Evolutionary conservation across 345 rosid species (phyloP).

Genomic region (Pelargonium nanum): DNA sequence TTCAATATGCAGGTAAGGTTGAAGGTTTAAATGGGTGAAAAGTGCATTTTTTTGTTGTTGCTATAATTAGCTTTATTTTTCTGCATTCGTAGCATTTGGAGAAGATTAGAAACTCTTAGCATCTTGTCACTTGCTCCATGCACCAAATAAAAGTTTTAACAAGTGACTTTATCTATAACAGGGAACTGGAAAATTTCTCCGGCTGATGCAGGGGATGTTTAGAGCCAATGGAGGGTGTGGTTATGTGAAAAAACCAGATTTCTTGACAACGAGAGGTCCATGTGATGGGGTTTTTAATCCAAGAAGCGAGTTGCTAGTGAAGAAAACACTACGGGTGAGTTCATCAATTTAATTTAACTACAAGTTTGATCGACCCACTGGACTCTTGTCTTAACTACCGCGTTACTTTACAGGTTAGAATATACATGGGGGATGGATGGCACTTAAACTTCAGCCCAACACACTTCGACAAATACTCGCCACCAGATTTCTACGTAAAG

Average conservation of each 20-base stretch:
- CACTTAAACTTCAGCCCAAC: constrained; percentile 61
- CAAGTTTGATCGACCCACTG: not conserved
- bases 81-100: not conserved
- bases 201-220: constrained; percentile 95
- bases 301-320: constrained; percentile 27
- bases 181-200: constrained; percentile 77
- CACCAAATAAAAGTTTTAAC: not conserved
- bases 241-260: constrained; percentile 73
- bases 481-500: constrained; percentile 89
- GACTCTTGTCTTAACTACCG: not conserved
- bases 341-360: not conserved
- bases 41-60: not conserved
- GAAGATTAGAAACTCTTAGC: not conserved
- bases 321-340: constrained; percentile 54
- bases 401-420: constrained; percentile 41
- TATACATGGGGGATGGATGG: constrained; percentile 95
- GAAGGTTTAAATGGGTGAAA: not conserved
- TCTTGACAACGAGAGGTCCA: constrained; percentile 40
- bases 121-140: not conserved
- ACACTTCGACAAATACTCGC: constrained; percentile 77
- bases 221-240: constrained; percentile 91
- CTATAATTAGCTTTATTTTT: not conserved
- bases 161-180: constrained; percentile 11
- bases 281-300: constrained; percentile 51
- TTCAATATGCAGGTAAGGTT: constrained; percentile 73